These are phyloP conservation scores for Amanita muscaria DNA, from an alignment of 768 basidiomycete genomes.

Conservation along the genomic window DNA sequence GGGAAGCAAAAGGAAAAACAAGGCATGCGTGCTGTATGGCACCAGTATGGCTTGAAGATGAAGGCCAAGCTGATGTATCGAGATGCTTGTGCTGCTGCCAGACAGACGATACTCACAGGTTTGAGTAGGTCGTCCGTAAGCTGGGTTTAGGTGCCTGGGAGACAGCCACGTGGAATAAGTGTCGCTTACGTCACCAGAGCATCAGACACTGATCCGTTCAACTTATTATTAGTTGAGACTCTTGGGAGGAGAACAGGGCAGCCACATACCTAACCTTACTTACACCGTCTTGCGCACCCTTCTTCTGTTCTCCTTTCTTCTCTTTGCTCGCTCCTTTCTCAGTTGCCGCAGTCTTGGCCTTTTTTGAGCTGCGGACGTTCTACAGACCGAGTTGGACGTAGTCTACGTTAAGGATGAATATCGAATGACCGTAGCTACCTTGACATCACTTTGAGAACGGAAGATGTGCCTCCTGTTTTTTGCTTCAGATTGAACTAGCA, in stretches of 20 bases:
- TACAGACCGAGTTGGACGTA: background rate
- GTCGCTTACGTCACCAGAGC: background rate
- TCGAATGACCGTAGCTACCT: background rate
- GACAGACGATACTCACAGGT: slow-evolving; percentile 16
- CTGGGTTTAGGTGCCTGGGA: slow-evolving; percentile 13
- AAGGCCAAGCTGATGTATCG: slow-evolving; percentile 20
- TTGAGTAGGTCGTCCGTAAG: slow-evolving; percentile 9
- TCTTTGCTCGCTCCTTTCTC: slow-evolving; percentile 8
- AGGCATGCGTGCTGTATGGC: slow-evolving; percentile 35
- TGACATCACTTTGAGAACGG: background rate
- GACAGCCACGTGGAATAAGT: slow-evolving; percentile 4
- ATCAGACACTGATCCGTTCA: slow-evolving; percentile 5
- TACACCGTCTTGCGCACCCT: background rate
- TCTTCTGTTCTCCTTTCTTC: slow-evolving; percentile 10
- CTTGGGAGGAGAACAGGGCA: background rate
- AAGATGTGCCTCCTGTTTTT: background rate
- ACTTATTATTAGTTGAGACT: background rate
- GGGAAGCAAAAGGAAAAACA: slow-evolving; percentile 57
- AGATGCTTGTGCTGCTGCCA: background rate
- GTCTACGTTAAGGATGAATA: background rate
- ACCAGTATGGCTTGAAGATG: background rate
- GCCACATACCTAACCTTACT: background rate
- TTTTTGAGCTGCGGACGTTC: slow-evolving; percentile 23
- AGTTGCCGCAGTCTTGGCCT: slow-evolving; percentile 24
- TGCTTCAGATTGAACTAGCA: too few species aligned